Conservation (phyloP, 805 yeast genomes). For the Danielia reshetovae region DNA sequence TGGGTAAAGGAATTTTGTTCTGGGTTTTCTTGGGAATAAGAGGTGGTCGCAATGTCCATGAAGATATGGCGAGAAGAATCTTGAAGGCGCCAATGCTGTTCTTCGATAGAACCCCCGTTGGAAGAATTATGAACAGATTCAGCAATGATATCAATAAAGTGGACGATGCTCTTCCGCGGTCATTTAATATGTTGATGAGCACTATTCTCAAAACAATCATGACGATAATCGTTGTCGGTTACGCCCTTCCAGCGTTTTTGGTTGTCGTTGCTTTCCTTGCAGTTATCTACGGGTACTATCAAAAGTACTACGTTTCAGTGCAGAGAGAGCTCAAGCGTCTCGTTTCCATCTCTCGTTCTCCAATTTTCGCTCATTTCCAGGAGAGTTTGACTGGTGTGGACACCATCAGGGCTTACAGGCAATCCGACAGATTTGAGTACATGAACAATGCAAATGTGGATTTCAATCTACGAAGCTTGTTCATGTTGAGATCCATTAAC, state of each 20-base stretch:
- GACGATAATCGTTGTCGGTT: slow-evolving; percentile 50
- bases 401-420: slow-evolving; percentile 77
- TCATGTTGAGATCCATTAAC: slow-evolving; percentile 50
- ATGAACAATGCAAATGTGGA: slow-evolving; percentile 51
- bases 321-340: slow-evolving; percentile 78
- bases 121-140: slow-evolving; percentile 62
- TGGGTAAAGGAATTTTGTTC: slow-evolving; percentile 44
- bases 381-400: slow-evolving; percentile 76
- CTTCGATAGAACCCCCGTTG: slow-evolving; percentile 67
- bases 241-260: slow-evolving; percentile 52
- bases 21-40: slow-evolving; percentile 52
- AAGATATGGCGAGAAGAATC: slow-evolving; percentile 51
- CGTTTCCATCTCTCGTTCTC: slow-evolving; percentile 64
- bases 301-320: slow-evolving; percentile 61
- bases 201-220: slow-evolving; percentile 42
- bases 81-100: slow-evolving; percentile 60
- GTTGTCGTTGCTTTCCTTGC: slow-evolving; percentile 45
- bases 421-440: slow-evolving; percentile 55
- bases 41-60: slow-evolving; percentile 55
- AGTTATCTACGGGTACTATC: slow-evolving; percentile 64
- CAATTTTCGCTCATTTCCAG: slow-evolving; percentile 77
- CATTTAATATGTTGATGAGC: slow-evolving; percentile 45
- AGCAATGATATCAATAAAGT: slow-evolving; percentile 58
- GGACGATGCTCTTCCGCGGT: slow-evolving; percentile 55
- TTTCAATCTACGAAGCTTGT: slow-evolving; percentile 44